Percentiles rank a stretch among this genome's conserved stretches.
These are phyloP conservation scores for Sisymbrium irio DNA, from an alignment of 345 rosid genomes.

Conservation along the genomic window DNA sequence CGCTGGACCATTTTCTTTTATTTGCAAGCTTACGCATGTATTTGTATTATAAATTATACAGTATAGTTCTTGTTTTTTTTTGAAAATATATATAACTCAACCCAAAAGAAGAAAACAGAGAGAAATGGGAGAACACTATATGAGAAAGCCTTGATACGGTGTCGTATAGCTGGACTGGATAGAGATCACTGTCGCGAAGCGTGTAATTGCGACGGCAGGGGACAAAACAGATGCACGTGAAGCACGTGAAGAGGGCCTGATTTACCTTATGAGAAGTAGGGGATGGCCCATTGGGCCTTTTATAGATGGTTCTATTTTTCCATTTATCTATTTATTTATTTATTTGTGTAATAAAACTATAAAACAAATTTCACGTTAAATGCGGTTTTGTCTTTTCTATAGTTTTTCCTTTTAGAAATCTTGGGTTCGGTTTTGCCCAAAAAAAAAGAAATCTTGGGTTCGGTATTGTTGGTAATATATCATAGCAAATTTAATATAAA, in stretches of 20 bases:
- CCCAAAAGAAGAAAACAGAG: constrained; percentile 11
- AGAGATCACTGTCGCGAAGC: constrained; percentile 27
- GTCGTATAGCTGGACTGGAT: constrained; percentile 28
- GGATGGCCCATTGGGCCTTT: constrained; percentile 36
- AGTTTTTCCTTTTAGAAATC: not conserved
- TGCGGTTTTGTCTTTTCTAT: constrained; percentile 26
- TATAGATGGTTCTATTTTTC: not conserved
- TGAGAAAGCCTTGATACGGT: not conserved
- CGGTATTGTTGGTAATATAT: not conserved
- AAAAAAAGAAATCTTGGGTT: not conserved
- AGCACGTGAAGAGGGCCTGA: constrained; percentile 33
- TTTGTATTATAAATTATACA: too few species aligned
- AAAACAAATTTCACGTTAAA: constrained; percentile 20
- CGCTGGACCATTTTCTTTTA: constrained; percentile 23
- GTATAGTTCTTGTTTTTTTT: too few species aligned
- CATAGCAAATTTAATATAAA: not conserved
- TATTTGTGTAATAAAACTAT: constrained; percentile 2
- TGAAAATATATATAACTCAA: too few species aligned
- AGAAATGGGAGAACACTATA: not conserved
- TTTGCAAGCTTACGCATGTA: constrained; percentile 6
- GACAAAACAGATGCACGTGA: constrained; percentile 31
- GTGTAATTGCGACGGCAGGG: constrained; percentile 28
- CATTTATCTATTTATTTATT: not conserved
- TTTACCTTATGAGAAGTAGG: constrained; percentile 2
- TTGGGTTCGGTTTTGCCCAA: too few species aligned